Evolutionary conservation across 495 filamentous ascomycete genomes (phyloP).

Genomic region (Tuber calosporum): DNA sequence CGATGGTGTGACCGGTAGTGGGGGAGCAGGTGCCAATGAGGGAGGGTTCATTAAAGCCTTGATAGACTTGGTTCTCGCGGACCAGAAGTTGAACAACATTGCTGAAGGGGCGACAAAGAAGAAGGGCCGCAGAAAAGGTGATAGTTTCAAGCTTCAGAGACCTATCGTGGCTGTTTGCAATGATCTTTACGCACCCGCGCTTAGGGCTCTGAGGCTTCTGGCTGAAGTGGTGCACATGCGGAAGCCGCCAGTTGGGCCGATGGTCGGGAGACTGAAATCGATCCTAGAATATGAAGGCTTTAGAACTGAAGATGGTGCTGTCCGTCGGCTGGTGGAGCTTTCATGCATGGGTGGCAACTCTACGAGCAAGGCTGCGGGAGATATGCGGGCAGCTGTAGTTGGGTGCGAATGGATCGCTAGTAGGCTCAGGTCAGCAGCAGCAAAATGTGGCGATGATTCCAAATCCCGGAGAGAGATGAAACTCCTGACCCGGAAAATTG

Average conservation of each 20-base stretch:
- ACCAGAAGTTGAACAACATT: slow-evolving; percentile 54
- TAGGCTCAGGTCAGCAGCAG: slow-evolving; percentile 56
- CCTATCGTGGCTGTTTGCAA: slow-evolving; percentile 94
- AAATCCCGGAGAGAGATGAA: slow-evolving; percentile 36
- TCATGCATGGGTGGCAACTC: slow-evolving; percentile 37
- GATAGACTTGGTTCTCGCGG: slow-evolving; percentile 75
- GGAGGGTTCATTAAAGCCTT: slow-evolving; percentile 93
- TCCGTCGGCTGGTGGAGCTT: slow-evolving; percentile 78
- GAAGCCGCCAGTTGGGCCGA: slow-evolving; percentile 76
- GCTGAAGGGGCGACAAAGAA: slow-evolving; percentile 40
- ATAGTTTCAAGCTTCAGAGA: slow-evolving; percentile 75
- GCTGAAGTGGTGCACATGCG: slow-evolving; percentile 91
- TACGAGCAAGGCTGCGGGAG: slow-evolving; percentile 65
- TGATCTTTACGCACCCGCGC: slow-evolving; percentile 87
- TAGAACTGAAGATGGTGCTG: slow-evolving; percentile 74
- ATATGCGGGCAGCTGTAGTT: slow-evolving; percentile 86
- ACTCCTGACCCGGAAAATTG: slow-evolving; percentile 68
- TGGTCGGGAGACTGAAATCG: slow-evolving; percentile 69
- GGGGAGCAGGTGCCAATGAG: slow-evolving; percentile 53
- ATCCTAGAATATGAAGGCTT: slow-evolving; percentile 85
- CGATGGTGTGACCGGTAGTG: slow-evolving; percentile 79
- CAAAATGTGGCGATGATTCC: slow-evolving; percentile 29
- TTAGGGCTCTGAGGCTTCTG: slow-evolving; percentile 71
- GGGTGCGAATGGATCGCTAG: slow-evolving; percentile 91
- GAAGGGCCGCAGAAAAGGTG: slow-evolving; percentile 53